These are phyloP conservation scores for Coemansia sp. DNA, from an alignment of 192 early-diverging fungal species.

Conservation along the genomic window DNA sequence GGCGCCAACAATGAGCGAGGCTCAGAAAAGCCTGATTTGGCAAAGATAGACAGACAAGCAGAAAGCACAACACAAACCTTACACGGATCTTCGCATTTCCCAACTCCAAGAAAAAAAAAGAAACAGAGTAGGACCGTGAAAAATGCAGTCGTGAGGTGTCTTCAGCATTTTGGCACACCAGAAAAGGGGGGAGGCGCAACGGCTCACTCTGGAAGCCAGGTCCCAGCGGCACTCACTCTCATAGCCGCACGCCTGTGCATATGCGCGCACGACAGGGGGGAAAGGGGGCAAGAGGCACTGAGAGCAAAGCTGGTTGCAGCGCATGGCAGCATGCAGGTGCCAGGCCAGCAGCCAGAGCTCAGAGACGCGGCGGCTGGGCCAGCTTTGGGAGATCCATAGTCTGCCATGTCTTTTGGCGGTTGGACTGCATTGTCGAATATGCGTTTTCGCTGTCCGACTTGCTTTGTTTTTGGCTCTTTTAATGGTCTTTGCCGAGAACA, in stretches of 20 bases:
- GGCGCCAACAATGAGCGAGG: neutral
- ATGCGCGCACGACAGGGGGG: no score
- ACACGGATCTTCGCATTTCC: constrained; percentile 5
- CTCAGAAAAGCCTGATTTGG: constrained; percentile 7
- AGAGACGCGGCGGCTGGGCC: neutral
- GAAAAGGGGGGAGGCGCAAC: neutral
- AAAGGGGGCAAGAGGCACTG: neutral
- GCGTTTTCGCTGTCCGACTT: neutral
- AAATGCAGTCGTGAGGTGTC: no score
- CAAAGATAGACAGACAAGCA: constrained; percentile 3
- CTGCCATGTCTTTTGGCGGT: neutral
- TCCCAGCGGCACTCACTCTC: no score
- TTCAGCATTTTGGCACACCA: neutral
- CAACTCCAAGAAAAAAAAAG: neutral
- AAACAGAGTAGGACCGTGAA: neutral
- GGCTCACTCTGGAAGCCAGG: neutral
- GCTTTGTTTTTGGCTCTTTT: neutral
- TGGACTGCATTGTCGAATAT: neutral
- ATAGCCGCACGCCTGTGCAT: no score
- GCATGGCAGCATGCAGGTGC: neutral
- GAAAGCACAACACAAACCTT: neutral
- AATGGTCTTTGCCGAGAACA: neutral
- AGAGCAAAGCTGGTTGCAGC: neutral
- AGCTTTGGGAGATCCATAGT: neutral
- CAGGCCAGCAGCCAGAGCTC: neutral